Evolutionary conservation across 2,329 filamentous ascomycete species (phyloP).

Genomic region (Aspergillus pseudoviridinutans): DNA sequence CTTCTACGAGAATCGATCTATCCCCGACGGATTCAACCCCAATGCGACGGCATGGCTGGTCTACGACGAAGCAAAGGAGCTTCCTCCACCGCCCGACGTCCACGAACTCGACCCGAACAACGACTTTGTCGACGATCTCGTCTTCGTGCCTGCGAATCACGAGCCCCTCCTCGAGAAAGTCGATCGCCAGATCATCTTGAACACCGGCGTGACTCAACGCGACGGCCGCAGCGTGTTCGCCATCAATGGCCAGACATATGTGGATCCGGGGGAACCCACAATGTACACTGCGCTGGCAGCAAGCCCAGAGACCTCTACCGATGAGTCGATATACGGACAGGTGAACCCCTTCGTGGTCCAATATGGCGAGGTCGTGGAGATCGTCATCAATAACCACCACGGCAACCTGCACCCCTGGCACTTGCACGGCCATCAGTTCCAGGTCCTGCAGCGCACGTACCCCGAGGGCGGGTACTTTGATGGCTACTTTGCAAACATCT

Average conservation of each 20-base stretch:
- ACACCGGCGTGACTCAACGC: constrained; percentile 62
- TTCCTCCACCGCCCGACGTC: constrained; percentile 50
- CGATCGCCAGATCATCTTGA: constrained; percentile 27
- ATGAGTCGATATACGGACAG: constrained; percentile 63
- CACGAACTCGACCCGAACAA: constrained; percentile 51
- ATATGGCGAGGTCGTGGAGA: constrained; percentile 48
- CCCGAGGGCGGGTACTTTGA: constrained; percentile 25
- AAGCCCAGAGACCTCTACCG: constrained; percentile 48
- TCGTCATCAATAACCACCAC: constrained; percentile 36
- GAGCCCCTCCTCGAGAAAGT: constrained; percentile 25
- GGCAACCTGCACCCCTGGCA: constrained; percentile 45
- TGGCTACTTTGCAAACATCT: constrained; percentile 22
- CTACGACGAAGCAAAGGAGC: constrained; percentile 47
- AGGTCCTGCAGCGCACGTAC: constrained; percentile 33
- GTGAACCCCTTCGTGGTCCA: constrained; percentile 66
- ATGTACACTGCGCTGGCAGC: constrained; percentile 70
- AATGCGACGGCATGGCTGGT: constrained; percentile 50
- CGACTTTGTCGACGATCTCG: constrained; percentile 64
- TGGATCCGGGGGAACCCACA: constrained; percentile 69
- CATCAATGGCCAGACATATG: constrained; percentile 75
- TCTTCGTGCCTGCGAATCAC: constrained; percentile 21
- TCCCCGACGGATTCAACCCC: constrained; percentile 63
- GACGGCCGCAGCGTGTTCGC: constrained; percentile 60
- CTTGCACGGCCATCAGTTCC: constrained; percentile 52
- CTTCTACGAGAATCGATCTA: constrained; percentile 23